These are phyloP conservation scores for Suhomyces tanzawaensis DNA, from an alignment of 805 yeast species.

Conservation along the genomic window DNA sequence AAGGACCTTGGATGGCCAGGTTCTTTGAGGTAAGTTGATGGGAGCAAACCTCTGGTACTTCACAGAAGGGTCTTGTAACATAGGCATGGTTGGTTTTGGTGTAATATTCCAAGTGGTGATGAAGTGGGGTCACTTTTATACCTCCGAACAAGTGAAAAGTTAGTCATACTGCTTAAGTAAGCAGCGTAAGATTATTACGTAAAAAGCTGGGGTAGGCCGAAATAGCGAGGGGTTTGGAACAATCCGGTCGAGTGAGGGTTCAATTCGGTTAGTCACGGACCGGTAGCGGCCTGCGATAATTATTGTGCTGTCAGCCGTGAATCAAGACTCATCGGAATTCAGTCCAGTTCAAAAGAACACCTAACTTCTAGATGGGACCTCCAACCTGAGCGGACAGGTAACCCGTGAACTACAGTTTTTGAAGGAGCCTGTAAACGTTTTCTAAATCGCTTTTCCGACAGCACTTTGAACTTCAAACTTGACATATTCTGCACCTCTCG, in stretches of 20 bases:
- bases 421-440: too few species aligned
- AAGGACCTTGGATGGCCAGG: slow-evolving; percentile 65
- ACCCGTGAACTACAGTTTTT: too few species aligned
- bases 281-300: slow-evolving; percentile 4
- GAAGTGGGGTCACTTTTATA: background rate
- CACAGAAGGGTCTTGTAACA: slow-evolving; percentile 57
- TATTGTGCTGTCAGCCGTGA: too few species aligned
- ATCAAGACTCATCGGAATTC: too few species aligned
- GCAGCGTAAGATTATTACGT: background rate
- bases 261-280: slow-evolving; percentile 5
- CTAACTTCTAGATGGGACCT: too few species aligned
- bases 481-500: too few species aligned
- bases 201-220: slow-evolving; percentile 5
- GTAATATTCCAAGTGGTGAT: background rate
- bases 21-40: slow-evolving; percentile 56
- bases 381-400: too few species aligned
- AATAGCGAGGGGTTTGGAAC: background rate
- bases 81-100: slow-evolving; percentile 13
- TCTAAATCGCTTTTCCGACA: too few species aligned
- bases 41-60: slow-evolving; percentile 62
- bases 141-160: background rate
- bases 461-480: too few species aligned
- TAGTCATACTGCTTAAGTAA: slow-evolving; percentile 1
- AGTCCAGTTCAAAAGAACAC: too few species aligned
- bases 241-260: background rate